Evolutionary conservation across 2,329 filamentous ascomycete species (phyloP), one percentile per base, ranked within the genome.

Genomic region (Colletotrichum shisoi): DNA sequence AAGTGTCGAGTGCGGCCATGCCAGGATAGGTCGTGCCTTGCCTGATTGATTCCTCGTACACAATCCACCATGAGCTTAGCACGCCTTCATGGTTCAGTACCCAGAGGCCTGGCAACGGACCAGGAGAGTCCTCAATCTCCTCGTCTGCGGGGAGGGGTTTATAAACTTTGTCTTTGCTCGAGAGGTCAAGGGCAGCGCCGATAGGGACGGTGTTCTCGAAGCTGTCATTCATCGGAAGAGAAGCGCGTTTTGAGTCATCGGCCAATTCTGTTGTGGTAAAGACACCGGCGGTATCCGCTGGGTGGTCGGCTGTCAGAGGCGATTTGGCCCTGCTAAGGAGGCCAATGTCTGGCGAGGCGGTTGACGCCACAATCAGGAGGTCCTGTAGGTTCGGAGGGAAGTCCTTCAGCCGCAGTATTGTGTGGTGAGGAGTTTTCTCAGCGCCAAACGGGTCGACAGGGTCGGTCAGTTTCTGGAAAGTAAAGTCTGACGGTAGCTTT

Each of bases 61-160:
- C 86, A 49, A 98, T 80, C 92, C 94, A 97, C 93, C 94, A 99
- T 13, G 89, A 85, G 52, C 87, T 88, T 17, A 99, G 82, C 11
- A 96, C 80, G 70, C 95, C 95, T 73, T 97, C 92, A 71, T 97
- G 90, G 68, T 96, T 98, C 17, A 99, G 82, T 37, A 93, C 85
- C 84, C 95, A 90, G 48, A 97, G 83, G 12, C 89, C 92, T 6
- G 95, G 95, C 9, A 98, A 79, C 13, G 95, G 94, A 1, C 87
- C 89, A 0, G 89, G 85, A 4, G 93, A 96, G 73, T 94, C 86
- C 39, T 91, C 85, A 53, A 96, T 87, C 73, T 96, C 90, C 69
- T 87, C 88, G 70, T 95, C 90, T 1, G 87, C 85, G 21, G 87
- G 87, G 65, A 96, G 91, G 1, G 94, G 94, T 70, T 90, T 89